Percentiles rank a stretch among this genome's conserved stretches.
Conservation (phyloP, 2,329 filamentous ascomycete species). For the Colletotrichum tanaceti region DNA sequence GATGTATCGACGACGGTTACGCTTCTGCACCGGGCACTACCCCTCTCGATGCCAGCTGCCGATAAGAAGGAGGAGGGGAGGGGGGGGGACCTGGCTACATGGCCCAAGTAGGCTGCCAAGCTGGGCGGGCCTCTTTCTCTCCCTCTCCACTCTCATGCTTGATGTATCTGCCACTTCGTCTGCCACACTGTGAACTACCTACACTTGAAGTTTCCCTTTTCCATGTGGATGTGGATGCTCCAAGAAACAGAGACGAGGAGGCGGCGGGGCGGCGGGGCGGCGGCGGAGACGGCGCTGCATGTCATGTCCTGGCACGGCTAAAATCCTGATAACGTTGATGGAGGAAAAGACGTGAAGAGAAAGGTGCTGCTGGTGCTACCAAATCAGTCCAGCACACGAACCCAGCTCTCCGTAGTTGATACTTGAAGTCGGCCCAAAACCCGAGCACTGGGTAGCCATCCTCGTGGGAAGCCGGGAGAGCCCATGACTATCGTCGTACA, state of each 20-base stretch:
- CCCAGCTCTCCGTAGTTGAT: background rate
- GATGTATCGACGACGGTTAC: background rate
- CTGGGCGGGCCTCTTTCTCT: background rate
- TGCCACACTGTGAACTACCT: background rate
- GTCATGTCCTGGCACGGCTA: background rate
- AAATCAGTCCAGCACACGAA: background rate
- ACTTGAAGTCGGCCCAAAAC: background rate
- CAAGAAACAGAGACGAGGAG: background rate
- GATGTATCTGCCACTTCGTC: background rate
- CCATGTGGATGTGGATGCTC: slow-evolving; percentile 17
- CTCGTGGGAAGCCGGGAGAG: background rate
- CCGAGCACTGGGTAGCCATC: background rate
- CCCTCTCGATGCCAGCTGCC: slow-evolving; percentile 4
- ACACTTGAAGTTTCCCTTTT: background rate
- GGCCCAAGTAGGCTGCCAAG: too few relatives aligned
- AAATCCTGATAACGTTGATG: background rate
- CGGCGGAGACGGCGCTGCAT: background rate
- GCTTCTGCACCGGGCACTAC: background rate
- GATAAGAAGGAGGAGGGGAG: background rate
- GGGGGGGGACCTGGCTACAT: too few relatives aligned
- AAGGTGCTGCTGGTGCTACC: background rate
- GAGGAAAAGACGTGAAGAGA: background rate
- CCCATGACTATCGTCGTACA: background rate
- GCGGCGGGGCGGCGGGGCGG: background rate
- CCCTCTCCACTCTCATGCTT: background rate